These are phyloP conservation scores for Cocos nucifera DNA, from an alignment of 176 grass and related monocot species.

Conservation along the genomic window DNA sequence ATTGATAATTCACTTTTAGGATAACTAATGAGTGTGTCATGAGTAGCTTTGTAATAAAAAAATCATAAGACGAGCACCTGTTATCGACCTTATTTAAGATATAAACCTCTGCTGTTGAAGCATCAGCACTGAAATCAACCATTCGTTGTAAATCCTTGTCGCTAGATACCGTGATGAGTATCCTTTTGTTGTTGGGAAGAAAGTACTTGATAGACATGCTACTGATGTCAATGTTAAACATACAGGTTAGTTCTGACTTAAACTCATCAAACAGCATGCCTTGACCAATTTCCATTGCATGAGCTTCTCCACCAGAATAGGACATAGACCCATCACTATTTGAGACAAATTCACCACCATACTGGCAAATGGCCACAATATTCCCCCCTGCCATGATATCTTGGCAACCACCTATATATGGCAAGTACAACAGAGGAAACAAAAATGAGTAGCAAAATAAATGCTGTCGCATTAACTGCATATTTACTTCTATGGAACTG, in stretches of 20 bases:
- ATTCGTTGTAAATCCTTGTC: slow-evolving; percentile 91
- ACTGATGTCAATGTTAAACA: slow-evolving; percentile 65
- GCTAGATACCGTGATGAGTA: slow-evolving; percentile 77
- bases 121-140: slow-evolving; percentile 80
- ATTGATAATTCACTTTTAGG: background rate
- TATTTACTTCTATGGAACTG: too few species aligned
- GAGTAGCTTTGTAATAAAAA: too few species aligned
- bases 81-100: slow-evolving; percentile 77
- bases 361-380: slow-evolving; percentile 79
- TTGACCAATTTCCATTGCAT: slow-evolving; percentile 61
- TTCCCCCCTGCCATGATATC: slow-evolving; percentile 8
- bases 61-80: slow-evolving; percentile 29
- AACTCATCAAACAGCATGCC: slow-evolving; percentile 64
- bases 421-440: background rate
- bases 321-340: slow-evolving; percentile 55
- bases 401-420: background rate
- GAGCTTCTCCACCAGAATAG: slow-evolving; percentile 90
- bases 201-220: slow-evolving; percentile 87
- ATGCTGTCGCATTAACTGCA: too few species aligned
- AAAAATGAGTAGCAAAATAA: too few species aligned
- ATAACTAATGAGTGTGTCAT: background rate
- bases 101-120: slow-evolving; percentile 63
- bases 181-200: slow-evolving; percentile 74
- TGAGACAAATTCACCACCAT: slow-evolving; percentile 78
- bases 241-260: slow-evolving; percentile 61